Evolutionary conservation across 2,329 filamentous ascomycete species (phyloP), one percentile per base, ranked within the genome.

Genomic region (Acrocalymma vagum): DNA sequence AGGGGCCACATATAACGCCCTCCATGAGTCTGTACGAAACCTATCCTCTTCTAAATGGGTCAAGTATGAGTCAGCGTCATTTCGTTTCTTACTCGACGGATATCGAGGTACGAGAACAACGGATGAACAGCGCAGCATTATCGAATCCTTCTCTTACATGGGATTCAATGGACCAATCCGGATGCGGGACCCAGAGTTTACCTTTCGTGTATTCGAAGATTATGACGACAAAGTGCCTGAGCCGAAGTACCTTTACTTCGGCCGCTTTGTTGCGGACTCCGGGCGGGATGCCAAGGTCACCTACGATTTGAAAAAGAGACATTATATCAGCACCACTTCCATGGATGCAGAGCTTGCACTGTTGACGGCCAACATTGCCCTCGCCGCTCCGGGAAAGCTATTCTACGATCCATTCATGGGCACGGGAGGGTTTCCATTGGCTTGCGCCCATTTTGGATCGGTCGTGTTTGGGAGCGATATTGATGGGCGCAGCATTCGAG

Each of bases 331-430:
- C 55, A 97, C 93, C 0, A 99, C 94, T 0, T 94, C 89, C 29
- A 97, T 99, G 94, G 94, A 99, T 65, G 88, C 93, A 0, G 94
- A 97, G 68, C 78, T 99, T 28, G 89, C 91, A 9, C 79, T 99
- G 1, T 76, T 99, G 15, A 96, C 92, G 0, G 94, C 93, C 2
- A 99, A 97, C 62, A 84, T 99, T 55, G 89, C 90, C 0, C 82
- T 89, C 10, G 91, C 91, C 0, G 85, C 76, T 0, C 88, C 91
- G 0, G 93, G 90, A 0, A 95, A 89, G 63, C 66, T 97, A 2
- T 89, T 95, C 59, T 96, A 93, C 61, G 94, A 99, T 58, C 94
- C 94, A 0, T 99, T 99, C 63, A 91, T 94, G 44, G 94, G 94
- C 4, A 97, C 94, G 0, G 94, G 93, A 5, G 93, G 90, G 38